Conservation (phyloP, 495 filamentous ascomycete species). For the Penicillium roqueforti region DNA sequence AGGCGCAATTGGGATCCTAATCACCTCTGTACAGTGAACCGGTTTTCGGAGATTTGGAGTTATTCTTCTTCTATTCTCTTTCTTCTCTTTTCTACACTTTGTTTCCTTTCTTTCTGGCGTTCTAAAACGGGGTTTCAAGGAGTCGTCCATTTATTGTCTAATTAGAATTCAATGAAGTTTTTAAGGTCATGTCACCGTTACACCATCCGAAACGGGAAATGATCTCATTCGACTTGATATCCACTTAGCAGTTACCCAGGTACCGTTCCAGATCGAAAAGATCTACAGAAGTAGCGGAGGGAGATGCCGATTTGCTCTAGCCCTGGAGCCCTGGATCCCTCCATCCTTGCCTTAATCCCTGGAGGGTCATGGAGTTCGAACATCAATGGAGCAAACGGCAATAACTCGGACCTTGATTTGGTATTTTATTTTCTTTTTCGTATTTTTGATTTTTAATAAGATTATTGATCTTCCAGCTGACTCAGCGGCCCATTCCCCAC, state of each 20-base stretch:
- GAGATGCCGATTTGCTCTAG: background rate
- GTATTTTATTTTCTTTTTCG: too few species aligned
- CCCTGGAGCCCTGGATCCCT: too few species aligned
- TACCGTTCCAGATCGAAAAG: background rate
- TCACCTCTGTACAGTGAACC: slow-evolving; percentile 25
- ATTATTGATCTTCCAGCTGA: slow-evolving; percentile 1
- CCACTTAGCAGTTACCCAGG: background rate
- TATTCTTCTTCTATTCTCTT: too few species aligned
- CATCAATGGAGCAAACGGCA: background rate
- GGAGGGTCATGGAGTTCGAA: too few species aligned
- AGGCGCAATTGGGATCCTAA: slow-evolving; percentile 18
- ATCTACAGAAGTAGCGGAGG: slow-evolving; percentile 1
- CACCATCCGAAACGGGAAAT: slow-evolving; percentile 1
- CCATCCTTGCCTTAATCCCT: too few species aligned
- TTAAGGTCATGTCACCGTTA: background rate
- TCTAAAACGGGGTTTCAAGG: slow-evolving; percentile 6
- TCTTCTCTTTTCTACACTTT: too few species aligned
- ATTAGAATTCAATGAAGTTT: slow-evolving; percentile 1
- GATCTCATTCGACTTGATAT: background rate
- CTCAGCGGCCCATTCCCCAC: slow-evolving; percentile 11
- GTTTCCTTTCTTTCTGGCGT: too few species aligned
- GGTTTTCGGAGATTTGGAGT: slow-evolving; percentile 11
- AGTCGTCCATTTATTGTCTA: slow-evolving; percentile 3
- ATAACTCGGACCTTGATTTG: background rate
- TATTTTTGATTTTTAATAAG: background rate